Base-by-base conservation (phyloP, 2,329 filamentous ascomycete genomes). In the Escovopsis sp. region DNA sequence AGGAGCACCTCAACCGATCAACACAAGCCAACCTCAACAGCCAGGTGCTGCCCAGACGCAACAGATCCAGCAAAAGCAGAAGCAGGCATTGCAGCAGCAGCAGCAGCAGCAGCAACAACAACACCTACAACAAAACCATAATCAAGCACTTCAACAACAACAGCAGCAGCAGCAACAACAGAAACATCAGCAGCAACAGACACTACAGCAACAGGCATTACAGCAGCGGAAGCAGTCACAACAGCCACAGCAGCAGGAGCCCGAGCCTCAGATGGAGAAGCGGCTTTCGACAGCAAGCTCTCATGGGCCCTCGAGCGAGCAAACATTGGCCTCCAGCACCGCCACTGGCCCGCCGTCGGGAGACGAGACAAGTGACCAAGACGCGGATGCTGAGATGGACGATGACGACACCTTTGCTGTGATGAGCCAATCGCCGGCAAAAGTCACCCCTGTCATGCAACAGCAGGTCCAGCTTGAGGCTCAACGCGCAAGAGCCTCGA, bases 331-430 rank as follows among this genome's bases (percentile, higher is more conserved):
- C n/a, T 55, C 50, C 7, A 43, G 46, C 5, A 51, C 52, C 8
- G 55, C 55, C 9, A 56, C 56, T 5, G 53, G 52, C 4, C 56
- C 60, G 7, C 54, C 54, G 9, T 63, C 55, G 5, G 52, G 61
- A 10, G 63, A 65, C 16, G 64, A 65, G n/a, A 63, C 58, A 25
- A 68, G 63, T 28, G 58, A 61, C 31, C 56, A 57, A 35, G 58
- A 61, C 42, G 58, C 54, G 4, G 58, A 61, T 36, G 57, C 58
- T 8, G 64, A 67, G 38, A 75, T 75, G 70, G 70, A 75, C 31
- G 70, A 74, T 27, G 68, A 70, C 35, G 68, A 71, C 31, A 63
- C 59, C 35, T 72, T 68, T 40, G 60, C 65, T 7, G 64, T 70
- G 35, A 65, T 71, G 48, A 58, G 56, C 34, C 49, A 59, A 3